Evolutionary conservation across 1,139 yeast genomes (phyloP).

Genomic region (Taiozyma sp.): DNA sequence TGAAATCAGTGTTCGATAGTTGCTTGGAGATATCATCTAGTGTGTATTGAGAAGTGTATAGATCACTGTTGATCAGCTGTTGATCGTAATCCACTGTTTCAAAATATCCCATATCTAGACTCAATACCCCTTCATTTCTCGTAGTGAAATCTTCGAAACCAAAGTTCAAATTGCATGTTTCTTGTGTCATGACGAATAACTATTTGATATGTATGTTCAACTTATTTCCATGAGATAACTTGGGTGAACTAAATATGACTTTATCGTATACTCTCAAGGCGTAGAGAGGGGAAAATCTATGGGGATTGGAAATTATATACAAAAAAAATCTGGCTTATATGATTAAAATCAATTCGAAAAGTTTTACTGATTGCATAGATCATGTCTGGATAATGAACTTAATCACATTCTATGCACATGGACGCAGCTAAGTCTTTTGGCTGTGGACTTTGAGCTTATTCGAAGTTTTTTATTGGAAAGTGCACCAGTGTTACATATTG

Average conservation of each 20-base stretch:
- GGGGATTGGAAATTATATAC: neutral
- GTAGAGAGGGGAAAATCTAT: neutral
- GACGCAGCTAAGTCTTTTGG: neutral
- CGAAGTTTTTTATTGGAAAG: neutral
- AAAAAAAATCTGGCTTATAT: neutral
- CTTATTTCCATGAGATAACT: neutral
- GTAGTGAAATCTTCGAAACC: constrained; percentile 1
- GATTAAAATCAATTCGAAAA: neutral
- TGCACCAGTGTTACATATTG: neutral
- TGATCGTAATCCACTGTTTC: neutral
- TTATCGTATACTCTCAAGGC: neutral
- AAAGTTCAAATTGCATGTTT: neutral
- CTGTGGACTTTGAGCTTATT: neutral
- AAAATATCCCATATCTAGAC: neutral
- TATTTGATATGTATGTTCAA: neutral
- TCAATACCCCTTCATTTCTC: neutral
- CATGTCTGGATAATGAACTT: neutral
- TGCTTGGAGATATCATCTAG: neutral
- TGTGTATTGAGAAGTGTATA: neutral
- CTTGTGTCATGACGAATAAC: neutral
- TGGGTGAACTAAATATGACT: neutral
- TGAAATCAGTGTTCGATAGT: neutral
- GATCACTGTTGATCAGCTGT: neutral
- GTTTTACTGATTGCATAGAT: neutral
- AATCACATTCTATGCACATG: neutral